A percentile compares a stretch with the other conserved stretches of the same genome.
phyloP scores from a whole-genome alignment of 768 basidiomycete species.

The Suillus lakei region DNA sequence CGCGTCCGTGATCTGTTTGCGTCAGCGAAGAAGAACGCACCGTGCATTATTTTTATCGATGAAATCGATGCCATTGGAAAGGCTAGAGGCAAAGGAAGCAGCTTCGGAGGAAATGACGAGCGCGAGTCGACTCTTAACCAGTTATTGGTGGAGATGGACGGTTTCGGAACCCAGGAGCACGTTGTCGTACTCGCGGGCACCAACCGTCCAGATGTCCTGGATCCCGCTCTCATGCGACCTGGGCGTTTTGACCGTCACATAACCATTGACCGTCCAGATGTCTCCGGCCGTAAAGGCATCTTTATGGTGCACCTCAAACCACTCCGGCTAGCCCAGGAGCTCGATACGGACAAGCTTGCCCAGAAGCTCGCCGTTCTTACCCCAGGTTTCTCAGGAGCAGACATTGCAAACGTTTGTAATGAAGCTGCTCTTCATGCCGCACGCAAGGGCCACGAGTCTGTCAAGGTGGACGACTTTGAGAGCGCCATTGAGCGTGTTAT shows the following conservation, averaged over 20 bases:
- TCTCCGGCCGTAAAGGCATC: slow-evolving; percentile 91
- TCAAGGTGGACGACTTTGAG: slow-evolving; percentile 89
- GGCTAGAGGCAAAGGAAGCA: slow-evolving; percentile 76
- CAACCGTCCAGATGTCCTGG: slow-evolving; percentile 95
- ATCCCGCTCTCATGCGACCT: slow-evolving; percentile 93
- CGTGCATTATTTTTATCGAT: slow-evolving; percentile 98
- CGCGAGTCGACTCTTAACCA: slow-evolving; percentile 98
- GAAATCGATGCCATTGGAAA: slow-evolving; percentile 99
- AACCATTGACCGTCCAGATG: slow-evolving; percentile 92
- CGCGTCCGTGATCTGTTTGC: slow-evolving; percentile 97
- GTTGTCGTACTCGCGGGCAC: slow-evolving; percentile 97
- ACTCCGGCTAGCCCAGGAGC: slow-evolving; percentile 64
- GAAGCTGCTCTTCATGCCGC: slow-evolving; percentile 97
- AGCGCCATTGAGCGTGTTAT: slow-evolving; percentile 98
- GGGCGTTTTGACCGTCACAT: slow-evolving; percentile 98
- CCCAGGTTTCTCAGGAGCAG: slow-evolving; percentile 97
- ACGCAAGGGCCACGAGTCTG: slow-evolving; percentile 75
- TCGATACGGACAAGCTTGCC: slow-evolving; percentile 65
- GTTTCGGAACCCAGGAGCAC: slow-evolving; percentile 96
- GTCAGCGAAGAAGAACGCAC: slow-evolving; percentile 96
- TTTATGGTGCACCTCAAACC: slow-evolving; percentile 92
- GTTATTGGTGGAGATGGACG: slow-evolving; percentile 98
- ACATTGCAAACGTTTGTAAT: slow-evolving; percentile 99
- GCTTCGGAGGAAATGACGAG: slow-evolving; percentile 95
- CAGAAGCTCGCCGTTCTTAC: slow-evolving; percentile 96